Evolutionary conservation across 2,329 filamentous ascomycete genomes (phyloP), one percentile per base, ranked within the genome.

Genomic region (Talaromyces atroroseus): DNA sequence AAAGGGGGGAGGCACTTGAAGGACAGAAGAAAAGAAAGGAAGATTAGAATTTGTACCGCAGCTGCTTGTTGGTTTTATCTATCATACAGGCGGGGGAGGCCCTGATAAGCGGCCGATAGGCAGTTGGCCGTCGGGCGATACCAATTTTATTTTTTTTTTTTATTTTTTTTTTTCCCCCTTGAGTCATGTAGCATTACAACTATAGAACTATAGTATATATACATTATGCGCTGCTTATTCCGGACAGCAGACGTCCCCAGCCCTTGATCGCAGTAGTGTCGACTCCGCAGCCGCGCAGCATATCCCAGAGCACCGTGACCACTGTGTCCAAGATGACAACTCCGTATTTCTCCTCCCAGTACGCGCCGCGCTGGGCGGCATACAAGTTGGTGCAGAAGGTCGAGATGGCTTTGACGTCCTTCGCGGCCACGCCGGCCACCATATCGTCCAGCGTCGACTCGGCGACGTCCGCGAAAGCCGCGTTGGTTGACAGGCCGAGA

Each of bases 331-430:
- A 10, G 23, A 56, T 20, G 4, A 56, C 32, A 50, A 56, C 44
- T 5, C 49, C 48, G 18, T 56, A 40, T 21, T 51, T 51, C 4
- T 51, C 48, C 32, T 56, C 54, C 54, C 54, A 56, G 11, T 38
- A 24, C 36, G 40, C 38, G 3, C 21, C 40, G 26, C 54, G 24
- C 32, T 56, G 54, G 12, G 54, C 54, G 4, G 54, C 54, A 47
- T 51, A 51, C 38, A 56, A 36, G 26, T 56, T 56, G 20, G 54
- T 56, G 42, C 54, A 56, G 5, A 56, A 56, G 1, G 54, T 56
- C 26, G 54, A 56, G 18, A 56, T 46, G 1, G 21, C 47, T 11
- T 56, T 56, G 5, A 56, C 48, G 7, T 56, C 38, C 26, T 34
- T 47, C 5, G 48, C 21, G 4, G 48, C 54, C 21, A 56, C 54